Conservation (phyloP, 2,329 filamentous ascomycete species). For the Coniella lustricola region DNA sequence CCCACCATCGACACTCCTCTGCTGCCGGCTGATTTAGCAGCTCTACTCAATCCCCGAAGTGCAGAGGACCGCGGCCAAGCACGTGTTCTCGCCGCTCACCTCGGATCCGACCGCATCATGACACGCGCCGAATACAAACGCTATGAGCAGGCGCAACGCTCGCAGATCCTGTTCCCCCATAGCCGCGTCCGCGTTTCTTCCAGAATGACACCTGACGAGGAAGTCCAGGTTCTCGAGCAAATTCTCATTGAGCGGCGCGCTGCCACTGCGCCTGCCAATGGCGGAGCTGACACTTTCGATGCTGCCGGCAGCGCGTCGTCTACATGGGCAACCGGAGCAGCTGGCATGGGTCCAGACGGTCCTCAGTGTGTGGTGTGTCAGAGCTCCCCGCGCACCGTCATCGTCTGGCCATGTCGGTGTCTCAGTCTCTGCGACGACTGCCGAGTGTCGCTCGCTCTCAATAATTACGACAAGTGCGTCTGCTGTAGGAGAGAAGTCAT, state of each 20-base stretch:
- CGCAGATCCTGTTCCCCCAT: conserved; percentile 55
- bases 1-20: conserved; percentile 57
- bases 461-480: conserved; percentile 94
- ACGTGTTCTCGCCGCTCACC: conserved; percentile 70
- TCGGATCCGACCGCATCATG: conserved; percentile 63
- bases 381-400: conserved; percentile 73
- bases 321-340: conserved; percentile 64
- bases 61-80: conserved; percentile 77
- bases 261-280: conserved; percentile 20
- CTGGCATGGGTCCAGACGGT: conserved; percentile 61
- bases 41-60: conserved; percentile 73
- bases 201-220: conserved; percentile 49
- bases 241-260: conserved; percentile 47
- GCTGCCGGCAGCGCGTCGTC: conserved; percentile 19
- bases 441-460: conserved; percentile 85
- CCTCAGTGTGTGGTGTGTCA: conserved; percentile 94
- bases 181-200: conserved; percentile 29
- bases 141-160: conserved; percentile 61
- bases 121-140: conserved; percentile 73
- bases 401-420: conserved; percentile 95
- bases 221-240: conserved; percentile 54
- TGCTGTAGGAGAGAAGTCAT: conserved; percentile 84
- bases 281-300: conserved; percentile 8
- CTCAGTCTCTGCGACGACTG: conserved; percentile 93
- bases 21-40: conserved; percentile 62